Conservation (phyloP, 805 yeast genomes). For the Suhomyces sp. region DNA sequence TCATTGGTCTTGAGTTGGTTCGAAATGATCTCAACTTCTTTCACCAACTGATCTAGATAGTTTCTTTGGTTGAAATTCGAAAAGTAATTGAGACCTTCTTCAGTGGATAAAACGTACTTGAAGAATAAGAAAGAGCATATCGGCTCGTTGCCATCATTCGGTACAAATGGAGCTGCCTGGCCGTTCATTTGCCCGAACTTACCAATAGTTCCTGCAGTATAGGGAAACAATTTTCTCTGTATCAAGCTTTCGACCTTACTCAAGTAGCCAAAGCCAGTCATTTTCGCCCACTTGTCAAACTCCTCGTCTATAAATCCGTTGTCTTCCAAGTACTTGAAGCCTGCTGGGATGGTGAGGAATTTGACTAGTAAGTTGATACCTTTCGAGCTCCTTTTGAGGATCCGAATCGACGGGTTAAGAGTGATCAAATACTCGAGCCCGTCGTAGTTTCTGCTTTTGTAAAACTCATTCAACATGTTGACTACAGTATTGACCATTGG, state of each 20-base stretch:
- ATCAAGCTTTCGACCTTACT: constrained; percentile 44
- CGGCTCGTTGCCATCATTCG: neutral
- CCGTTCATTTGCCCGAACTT: neutral
- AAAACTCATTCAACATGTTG: constrained; percentile 19
- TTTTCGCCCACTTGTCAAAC: constrained; percentile 63
- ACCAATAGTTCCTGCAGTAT: neutral
- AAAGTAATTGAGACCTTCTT: constrained; percentile 69
- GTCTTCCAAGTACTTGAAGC: constrained; percentile 60
- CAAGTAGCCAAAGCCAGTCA: constrained; percentile 34
- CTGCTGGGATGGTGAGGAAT: constrained; percentile 62
- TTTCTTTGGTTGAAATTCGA: constrained; percentile 40
- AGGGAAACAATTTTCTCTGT: constrained; percentile 4
- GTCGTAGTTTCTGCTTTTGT: constrained; percentile 23
- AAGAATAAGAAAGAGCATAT: constrained; percentile 54
- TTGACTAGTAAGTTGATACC: constrained; percentile 54
- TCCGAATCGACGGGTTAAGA: constrained; percentile 52
- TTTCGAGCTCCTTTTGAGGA: constrained; percentile 19
- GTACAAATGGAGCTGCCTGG: neutral
- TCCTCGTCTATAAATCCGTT: constrained; percentile 62
- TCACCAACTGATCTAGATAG: constrained; percentile 37
- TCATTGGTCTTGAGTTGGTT: constrained; percentile 14
- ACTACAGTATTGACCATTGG: constrained; percentile 20
- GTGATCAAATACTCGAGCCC: constrained; percentile 51
- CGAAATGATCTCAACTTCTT: constrained; percentile 13
- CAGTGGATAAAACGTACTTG: constrained; percentile 74